Conservation (phyloP, 768 basidiomycete genomes). For the Lenzites betulinus region DNA sequence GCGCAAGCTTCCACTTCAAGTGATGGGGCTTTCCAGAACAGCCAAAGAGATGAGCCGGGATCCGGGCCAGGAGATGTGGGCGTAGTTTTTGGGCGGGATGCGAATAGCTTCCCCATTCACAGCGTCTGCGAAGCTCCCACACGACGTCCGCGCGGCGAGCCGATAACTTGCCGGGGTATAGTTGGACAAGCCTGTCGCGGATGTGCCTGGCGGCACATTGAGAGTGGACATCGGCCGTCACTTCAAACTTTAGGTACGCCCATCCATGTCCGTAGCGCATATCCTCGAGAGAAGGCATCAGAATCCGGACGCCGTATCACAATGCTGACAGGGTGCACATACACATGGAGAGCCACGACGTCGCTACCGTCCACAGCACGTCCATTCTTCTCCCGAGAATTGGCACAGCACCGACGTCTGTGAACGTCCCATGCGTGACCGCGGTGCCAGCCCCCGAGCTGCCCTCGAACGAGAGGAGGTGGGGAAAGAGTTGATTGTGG, state of each 20-base stretch:
- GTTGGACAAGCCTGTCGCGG: too few relatives aligned
- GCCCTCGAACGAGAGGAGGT: not conserved
- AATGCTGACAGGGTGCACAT: not conserved
- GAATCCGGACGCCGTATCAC: not conserved
- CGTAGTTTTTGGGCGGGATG: not conserved
- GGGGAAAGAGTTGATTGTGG: slow-evolving; percentile 9
- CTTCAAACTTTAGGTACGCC: not conserved
- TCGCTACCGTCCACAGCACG: not conserved
- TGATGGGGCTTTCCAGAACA: not conserved
- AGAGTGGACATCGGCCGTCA: not conserved
- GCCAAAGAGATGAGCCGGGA: not conserved
- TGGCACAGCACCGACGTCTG: not conserved
- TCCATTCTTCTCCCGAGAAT: not conserved
- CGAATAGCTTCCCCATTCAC: not conserved
- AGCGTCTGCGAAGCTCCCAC: not conserved
- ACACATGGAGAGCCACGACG: not conserved
- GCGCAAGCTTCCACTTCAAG: not conserved
- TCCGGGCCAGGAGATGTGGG: not conserved
- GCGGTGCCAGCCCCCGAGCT: not conserved
- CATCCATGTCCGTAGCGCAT: not conserved
- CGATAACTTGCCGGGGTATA: not conserved
- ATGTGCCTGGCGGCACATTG: not conserved
- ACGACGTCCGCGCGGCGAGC: not conserved
- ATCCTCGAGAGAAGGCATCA: not conserved
- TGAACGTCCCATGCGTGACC: not conserved